Evolutionary conservation across 2,329 filamentous ascomycete species (phyloP), one percentile per base, ranked within the genome.

Genomic region (Talaromyces sp.): DNA sequence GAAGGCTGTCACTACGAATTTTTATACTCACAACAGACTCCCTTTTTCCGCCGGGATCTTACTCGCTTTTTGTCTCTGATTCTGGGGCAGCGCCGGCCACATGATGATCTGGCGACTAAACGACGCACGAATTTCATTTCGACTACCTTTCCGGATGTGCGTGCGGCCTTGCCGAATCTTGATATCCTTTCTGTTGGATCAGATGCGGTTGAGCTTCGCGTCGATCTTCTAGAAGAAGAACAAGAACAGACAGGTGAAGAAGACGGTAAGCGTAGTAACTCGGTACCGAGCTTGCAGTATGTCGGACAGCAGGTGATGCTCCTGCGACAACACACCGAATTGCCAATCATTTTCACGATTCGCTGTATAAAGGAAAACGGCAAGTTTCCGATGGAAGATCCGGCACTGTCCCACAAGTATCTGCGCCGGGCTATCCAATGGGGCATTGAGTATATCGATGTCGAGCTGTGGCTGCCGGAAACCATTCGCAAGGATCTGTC

Each of bases 271-370:
- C 86, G 85, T 67, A 86, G 85, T 67, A 86, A 84, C 32, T 76
- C 82, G 42, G 82, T 95, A 22, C 90, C 92, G 3, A 93, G 90
- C 71, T 75, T 95, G 67, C 88, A 88, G 71, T 95, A 95, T 73
- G 90, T 96, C 10, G 91, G 91, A 30, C 87, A 93, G 73, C 92
- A 96, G 74, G 82, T 96, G 60, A 93, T 93, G 90, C 78, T 92
- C 1, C 76, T 96, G 63, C 86, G 91, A 27, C 91, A 95, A 74
- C 85, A 90, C 65, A 95, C 91, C 0, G 91, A 96, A 69, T 79
- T 96, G 49, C 92, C 92, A n/a, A 91, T 96, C 71, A 92, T 96
- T 61, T 93, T 93, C 72, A 96, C 92, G 0, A 93, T 89, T 0
- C 83, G 92, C 66, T 95, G 91, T 72, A 91, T 86, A 2, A 85